Evolutionary conservation across 2,329 filamentous ascomycete genomes (phyloP).

Genomic region (Endothia cerciana): DNA sequence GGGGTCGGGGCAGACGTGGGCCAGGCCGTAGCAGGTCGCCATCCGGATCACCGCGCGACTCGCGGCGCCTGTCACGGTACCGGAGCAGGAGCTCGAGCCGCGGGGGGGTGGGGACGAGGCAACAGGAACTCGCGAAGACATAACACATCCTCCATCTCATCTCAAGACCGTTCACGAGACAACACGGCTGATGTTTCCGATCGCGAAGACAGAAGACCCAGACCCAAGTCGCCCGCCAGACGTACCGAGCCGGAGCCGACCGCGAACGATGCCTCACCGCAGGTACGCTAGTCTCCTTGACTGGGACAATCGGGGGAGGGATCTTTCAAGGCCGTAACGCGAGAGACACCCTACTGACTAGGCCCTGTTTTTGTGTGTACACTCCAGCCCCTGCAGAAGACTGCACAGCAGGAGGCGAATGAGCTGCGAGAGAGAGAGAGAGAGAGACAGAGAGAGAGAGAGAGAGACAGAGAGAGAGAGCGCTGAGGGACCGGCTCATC

Average conservation of each 20-base stretch:
- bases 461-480: conserved; percentile 56
- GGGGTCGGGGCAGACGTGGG: conserved; percentile 26
- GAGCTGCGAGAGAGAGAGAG: conserved; percentile 53
- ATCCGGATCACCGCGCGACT: conserved; percentile 28
- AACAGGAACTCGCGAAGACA: conserved; percentile 43
- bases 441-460: conserved; percentile 56
- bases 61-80: conserved; percentile 28
- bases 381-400: conserved; percentile 36
- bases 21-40: conserved; percentile 31
- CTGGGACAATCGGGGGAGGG: conserved; percentile 34
- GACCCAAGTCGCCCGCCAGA: conserved; percentile 40
- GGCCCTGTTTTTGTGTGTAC: conserved; percentile 31
- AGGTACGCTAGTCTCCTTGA: conserved; percentile 40
- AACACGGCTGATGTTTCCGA: conserved; percentile 62
- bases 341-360: conserved; percentile 34
- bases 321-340: conserved; percentile 37
- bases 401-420: conserved; percentile 47
- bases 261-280: conserved; percentile 28
- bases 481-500: conserved; percentile 58
- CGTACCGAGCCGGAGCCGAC: conserved; percentile 34
- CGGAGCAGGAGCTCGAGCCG: conserved; percentile 29
- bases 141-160: conserved; percentile 57
- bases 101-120: conserved; percentile 27
- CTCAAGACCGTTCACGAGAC: conserved; percentile 52
- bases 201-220: conserved; percentile 44